Evolutionary conservation across 2,329 filamentous ascomycete species (phyloP).

Genomic region (Colletotrichum navitas): DNA sequence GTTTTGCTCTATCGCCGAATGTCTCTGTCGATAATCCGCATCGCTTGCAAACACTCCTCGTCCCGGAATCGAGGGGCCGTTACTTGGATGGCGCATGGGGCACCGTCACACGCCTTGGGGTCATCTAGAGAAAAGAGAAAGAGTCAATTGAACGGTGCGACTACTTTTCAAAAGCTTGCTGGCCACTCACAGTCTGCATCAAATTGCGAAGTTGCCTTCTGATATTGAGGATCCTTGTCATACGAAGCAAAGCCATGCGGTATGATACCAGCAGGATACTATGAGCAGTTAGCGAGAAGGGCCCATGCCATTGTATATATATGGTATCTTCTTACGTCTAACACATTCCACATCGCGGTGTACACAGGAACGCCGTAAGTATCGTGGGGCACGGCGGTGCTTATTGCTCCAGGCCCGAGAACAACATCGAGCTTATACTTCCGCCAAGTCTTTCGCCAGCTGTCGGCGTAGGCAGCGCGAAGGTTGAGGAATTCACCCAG

Average conservation of each 20-base stretch:
- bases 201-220: conserved; percentile 48
- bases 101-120: conserved; percentile 55
- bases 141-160: background rate
- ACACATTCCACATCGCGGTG: conserved; percentile 63
- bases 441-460: conserved; percentile 57
- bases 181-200: conserved; percentile 52
- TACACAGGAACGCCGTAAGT: conserved; percentile 60
- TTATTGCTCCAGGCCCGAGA: conserved; percentile 61
- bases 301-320: conserved; percentile 9
- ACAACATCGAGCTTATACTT: conserved; percentile 62
- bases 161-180: background rate
- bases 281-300: background rate
- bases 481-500: conserved; percentile 58
- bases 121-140: conserved; percentile 51
- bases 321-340: conserved; percentile 58
- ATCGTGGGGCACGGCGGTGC: conserved; percentile 65
- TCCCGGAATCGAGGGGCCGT: conserved; percentile 60
- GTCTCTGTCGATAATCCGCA: conserved; percentile 48
- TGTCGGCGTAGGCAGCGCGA: conserved; percentile 48
- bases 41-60: conserved; percentile 57
- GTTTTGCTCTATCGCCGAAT: background rate
- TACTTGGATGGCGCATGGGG: conserved; percentile 61
- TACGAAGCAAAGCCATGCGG: conserved; percentile 58
- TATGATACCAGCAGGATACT: conserved; percentile 65
- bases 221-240: conserved; percentile 51